Conservation (phyloP, 2,329 filamentous ascomycete genomes). For the Cercospora sp. region DNA sequence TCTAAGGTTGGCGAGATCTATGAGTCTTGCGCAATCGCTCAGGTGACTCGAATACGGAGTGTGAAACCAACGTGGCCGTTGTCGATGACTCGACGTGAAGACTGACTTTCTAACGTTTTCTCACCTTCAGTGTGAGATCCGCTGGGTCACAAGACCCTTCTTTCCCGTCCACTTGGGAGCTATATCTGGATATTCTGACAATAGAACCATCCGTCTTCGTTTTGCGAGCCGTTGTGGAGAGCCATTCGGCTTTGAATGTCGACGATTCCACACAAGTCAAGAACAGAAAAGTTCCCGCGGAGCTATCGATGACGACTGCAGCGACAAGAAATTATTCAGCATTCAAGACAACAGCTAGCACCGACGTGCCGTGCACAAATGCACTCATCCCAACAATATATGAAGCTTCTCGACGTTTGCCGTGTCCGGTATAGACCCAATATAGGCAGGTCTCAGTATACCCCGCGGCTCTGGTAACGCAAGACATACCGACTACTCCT, state of each 20-base stretch:
- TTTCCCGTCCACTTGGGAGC: neutral
- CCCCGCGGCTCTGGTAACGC: neutral
- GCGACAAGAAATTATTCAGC: neutral
- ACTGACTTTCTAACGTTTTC: neutral
- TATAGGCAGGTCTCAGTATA: neutral
- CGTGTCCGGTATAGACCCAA: neutral
- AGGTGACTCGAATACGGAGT: neutral
- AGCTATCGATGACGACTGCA: neutral
- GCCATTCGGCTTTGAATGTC: neutral
- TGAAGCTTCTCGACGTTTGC: neutral
- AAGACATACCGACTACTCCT: neutral
- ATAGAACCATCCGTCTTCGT: neutral
- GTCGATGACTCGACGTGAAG: neutral
- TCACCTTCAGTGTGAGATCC: neutral
- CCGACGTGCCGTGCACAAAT: neutral
- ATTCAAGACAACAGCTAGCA: neutral
- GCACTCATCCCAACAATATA: neutral
- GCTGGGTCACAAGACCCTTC: neutral
- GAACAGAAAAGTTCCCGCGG: neutral
- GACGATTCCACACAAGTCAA: neutral
- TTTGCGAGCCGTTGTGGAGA: neutral
- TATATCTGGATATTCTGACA: neutral
- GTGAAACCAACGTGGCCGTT: slow-evolving; percentile 5
- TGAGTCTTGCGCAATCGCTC: neutral
- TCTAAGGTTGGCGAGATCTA: neutral